phyloP scores from a whole-genome alignment of 176 grass and related monocot genomes.

The Calamus simplicifolius region DNA sequence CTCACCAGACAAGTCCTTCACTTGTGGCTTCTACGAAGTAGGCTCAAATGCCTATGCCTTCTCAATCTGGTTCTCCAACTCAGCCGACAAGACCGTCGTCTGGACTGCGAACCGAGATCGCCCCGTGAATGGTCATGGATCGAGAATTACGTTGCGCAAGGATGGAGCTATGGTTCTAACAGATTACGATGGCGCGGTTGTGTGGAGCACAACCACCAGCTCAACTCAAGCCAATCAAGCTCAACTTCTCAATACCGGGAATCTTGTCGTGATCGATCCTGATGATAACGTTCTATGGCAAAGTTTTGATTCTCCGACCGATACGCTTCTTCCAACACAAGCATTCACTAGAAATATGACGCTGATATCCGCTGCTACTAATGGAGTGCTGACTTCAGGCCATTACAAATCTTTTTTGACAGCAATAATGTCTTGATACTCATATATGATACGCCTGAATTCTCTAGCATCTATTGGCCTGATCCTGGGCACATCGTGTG shows the following conservation, averaged over 20 bases:
- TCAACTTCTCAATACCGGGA: slow-evolving; percentile 51
- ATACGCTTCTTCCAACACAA: too few relatives aligned
- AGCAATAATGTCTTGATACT: too few relatives aligned
- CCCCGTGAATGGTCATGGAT: slow-evolving; percentile 51
- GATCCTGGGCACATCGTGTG: too few relatives aligned
- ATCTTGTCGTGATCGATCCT: slow-evolving; percentile 44
- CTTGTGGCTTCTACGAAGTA: slow-evolving; percentile 51
- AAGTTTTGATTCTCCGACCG: slow-evolving; percentile 27
- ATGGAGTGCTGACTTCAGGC: too few relatives aligned
- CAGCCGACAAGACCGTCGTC: slow-evolving; percentile 31
- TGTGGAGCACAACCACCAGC: slow-evolving; percentile 40
- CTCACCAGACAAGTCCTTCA: slow-evolving; percentile 36
- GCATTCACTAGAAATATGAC: too few relatives aligned
- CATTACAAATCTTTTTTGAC: too few relatives aligned
- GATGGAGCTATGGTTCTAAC: slow-evolving; percentile 40
- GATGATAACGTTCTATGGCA: slow-evolving; percentile 24
- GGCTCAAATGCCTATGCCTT: slow-evolving; percentile 56
- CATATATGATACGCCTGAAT: too few relatives aligned
- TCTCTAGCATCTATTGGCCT: too few relatives aligned
- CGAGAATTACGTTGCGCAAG: slow-evolving; percentile 25
- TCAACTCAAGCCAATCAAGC: slow-evolving; percentile 7
- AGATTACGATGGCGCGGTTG: slow-evolving; percentile 44
- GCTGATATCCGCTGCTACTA: too few relatives aligned
- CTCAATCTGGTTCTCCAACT: slow-evolving; percentile 54
- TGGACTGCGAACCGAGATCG: slow-evolving; percentile 57